A percentile compares a stretch with the other conserved stretches of the same genome.
phyloP scores from a whole-genome alignment of 2,329 filamentous ascomycete genomes.

The Aspergillus sp. region DNA sequence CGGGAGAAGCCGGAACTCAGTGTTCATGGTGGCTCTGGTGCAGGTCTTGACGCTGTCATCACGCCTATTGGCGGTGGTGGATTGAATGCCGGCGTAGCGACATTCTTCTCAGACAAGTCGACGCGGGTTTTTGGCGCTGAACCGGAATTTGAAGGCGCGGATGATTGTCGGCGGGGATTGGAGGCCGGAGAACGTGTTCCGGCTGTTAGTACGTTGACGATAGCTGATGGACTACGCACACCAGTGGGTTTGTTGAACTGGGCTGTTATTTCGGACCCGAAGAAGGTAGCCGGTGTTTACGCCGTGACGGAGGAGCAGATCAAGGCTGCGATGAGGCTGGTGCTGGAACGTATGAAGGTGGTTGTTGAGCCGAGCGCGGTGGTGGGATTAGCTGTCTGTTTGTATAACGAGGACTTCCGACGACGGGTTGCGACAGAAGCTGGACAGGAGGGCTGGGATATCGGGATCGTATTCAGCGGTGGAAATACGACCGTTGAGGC shows the following conservation, averaged over 20 bases:
- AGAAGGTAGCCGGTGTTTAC: constrained; percentile 65
- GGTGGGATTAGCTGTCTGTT: constrained; percentile 72
- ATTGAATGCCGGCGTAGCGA: constrained; percentile 74
- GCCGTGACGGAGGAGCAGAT: constrained; percentile 79
- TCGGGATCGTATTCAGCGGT: constrained; percentile 56
- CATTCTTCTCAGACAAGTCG: constrained; percentile 61
- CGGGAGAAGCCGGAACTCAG: constrained; percentile 20
- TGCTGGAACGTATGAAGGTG: constrained; percentile 82
- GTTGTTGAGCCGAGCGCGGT: constrained; percentile 83
- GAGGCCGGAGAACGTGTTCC: constrained; percentile 57
- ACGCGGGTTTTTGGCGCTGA: constrained; percentile 81
- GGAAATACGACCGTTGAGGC: constrained; percentile 60
- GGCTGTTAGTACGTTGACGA: constrained; percentile 66
- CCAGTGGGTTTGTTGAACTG: constrained; percentile 72
- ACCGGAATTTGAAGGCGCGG: constrained; percentile 72
- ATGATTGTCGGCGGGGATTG: constrained; percentile 71
- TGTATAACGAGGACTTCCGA: constrained; percentile 82
- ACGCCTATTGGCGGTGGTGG: constrained; percentile 84
- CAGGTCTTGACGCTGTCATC: constrained; percentile 61
- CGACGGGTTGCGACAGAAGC: constrained; percentile 56
- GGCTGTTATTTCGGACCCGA: constrained; percentile 63
- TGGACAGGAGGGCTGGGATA: constrained; percentile 61
- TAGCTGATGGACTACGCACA: constrained; percentile 83
- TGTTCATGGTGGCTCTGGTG: constrained; percentile 12
- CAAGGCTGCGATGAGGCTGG: constrained; percentile 63